These are phyloP conservation scores for Wallacemonas collosoma DNA, from an alignment of 208 protist species.

Conservation along the genomic window DNA sequence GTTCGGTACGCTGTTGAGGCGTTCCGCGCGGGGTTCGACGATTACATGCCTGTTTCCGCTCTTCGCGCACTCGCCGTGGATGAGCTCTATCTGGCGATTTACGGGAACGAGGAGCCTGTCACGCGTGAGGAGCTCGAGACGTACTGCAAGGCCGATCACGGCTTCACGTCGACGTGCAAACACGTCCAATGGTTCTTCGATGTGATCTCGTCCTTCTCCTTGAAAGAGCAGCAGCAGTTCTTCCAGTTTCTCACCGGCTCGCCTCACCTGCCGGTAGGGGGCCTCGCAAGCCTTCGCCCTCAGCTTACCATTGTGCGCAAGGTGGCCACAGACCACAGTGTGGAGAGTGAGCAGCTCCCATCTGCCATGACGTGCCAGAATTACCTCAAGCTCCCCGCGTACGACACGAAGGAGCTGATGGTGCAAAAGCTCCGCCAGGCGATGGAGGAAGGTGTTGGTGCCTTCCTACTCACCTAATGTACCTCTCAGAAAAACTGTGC, in stretches of 20 bases:
- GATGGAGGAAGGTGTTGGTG: constrained; percentile 81
- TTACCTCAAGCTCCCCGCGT: constrained; percentile 93
- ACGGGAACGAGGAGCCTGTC: constrained; percentile 51
- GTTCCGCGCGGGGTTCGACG: constrained; percentile 68
- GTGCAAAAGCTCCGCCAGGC: constrained; percentile 84
- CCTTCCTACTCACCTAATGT: constrained; percentile 85
- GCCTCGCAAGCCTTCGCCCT: constrained; percentile 68
- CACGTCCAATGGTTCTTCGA: constrained; percentile 89
- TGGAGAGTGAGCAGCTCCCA: constrained; percentile 82
- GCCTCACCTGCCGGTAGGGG: constrained; percentile 81
- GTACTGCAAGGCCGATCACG: constrained; percentile 83
- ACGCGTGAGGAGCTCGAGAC: constrained; percentile 72
- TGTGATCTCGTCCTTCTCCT: constrained; percentile 71
- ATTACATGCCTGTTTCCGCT: constrained; percentile 70
- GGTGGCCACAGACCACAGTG: constrained; percentile 44
- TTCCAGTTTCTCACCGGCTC: constrained; percentile 92
- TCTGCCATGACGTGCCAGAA: constrained; percentile 95
- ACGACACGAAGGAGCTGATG: constrained; percentile 81
- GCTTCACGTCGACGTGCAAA: constrained; percentile 76
- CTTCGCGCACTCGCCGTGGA: constrained; percentile 67
- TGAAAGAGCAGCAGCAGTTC: constrained; percentile 77
- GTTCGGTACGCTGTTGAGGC: constrained; percentile 55
- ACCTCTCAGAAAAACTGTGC: no score
- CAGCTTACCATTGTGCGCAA: constrained; percentile 93
- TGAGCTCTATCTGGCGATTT: constrained; percentile 65